Conservation (phyloP, 768 basidiomycete genomes). For the Rhodotorula taiwanensis region DNA sequence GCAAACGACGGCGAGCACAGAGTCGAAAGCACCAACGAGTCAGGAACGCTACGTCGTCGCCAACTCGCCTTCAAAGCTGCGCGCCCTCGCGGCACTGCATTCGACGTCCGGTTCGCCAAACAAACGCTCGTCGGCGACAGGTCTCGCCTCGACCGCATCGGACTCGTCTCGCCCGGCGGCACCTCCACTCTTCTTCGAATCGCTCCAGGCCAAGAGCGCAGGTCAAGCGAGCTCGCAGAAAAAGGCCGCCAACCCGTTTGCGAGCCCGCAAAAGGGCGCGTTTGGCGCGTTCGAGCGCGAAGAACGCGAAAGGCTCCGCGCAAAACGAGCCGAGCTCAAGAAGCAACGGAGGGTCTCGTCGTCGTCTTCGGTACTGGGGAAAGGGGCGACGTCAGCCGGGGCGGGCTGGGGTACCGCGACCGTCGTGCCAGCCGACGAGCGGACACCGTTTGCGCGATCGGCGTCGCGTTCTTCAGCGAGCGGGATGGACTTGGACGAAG, state of each 20-base stretch:
- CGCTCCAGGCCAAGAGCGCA: neutral
- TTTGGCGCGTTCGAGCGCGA: conserved; percentile 8
- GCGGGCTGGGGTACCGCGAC: conserved; percentile 11
- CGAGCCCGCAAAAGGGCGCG: conserved; percentile 9
- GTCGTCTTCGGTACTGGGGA: conserved; percentile 2
- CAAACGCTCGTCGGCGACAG: neutral
- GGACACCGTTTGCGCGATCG: neutral
- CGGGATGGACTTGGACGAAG: conserved; percentile 23
- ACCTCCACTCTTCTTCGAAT: too few relatives aligned
- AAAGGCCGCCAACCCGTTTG: conserved; percentile 28
- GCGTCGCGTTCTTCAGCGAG: neutral
- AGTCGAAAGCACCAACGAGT: too few relatives aligned
- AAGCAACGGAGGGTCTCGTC: neutral
- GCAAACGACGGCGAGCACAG: neutral
- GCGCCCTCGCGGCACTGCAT: conserved; percentile 36
- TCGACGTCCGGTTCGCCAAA: conserved; percentile 36
- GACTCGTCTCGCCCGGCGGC: too few relatives aligned
- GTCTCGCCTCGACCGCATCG: neutral
- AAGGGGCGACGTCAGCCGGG: neutral
- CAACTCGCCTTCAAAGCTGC: conserved; percentile 38
- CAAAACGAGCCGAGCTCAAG: neutral
- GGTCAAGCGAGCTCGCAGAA: conserved; percentile 10
- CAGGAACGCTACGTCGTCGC: conserved; percentile 32
- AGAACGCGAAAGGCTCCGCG: neutral
- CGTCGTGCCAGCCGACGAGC: neutral